phyloP scores from a whole-genome alignment of 2,329 filamentous ascomycete species.

The Xylaria polymorpha region DNA sequence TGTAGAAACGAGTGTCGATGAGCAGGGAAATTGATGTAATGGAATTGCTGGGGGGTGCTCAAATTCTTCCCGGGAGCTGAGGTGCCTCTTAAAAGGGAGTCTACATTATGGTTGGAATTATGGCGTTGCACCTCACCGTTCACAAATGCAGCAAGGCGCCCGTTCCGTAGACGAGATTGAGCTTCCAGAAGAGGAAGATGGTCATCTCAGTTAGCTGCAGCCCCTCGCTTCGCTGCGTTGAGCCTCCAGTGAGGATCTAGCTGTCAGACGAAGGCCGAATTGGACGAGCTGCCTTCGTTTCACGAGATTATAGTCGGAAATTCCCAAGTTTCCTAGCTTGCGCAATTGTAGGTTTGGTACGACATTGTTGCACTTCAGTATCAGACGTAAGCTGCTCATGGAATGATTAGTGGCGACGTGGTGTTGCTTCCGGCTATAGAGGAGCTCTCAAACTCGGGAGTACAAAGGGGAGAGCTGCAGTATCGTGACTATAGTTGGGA shows the following conservation, averaged over 20 bases:
- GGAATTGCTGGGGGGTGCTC: not conserved
- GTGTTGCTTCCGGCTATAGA: not conserved
- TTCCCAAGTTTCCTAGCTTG: not conserved
- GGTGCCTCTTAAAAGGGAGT: slow-evolving; percentile 27
- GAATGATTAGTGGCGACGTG: not conserved
- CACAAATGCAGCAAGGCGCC: slow-evolving; percentile 4
- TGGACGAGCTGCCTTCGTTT: not conserved
- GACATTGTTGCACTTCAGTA: not conserved
- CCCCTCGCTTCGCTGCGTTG: slow-evolving; percentile 11
- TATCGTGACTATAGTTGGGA: not conserved
- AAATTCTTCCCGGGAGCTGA: not conserved
- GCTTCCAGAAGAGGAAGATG: not conserved
- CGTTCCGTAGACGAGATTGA: not conserved
- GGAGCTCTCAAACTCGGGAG: not conserved
- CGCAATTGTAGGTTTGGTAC: slow-evolving; percentile 11
- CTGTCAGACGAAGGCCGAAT: slow-evolving; percentile 1
- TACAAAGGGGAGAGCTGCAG: not conserved
- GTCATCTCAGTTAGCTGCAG: slow-evolving; percentile 15
- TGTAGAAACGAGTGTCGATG: not conserved
- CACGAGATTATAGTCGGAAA: slow-evolving; percentile 4
- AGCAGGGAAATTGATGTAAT: not conserved
- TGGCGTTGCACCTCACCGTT: slow-evolving; percentile 19
- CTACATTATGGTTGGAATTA: not conserved
- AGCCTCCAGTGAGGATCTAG: not conserved
- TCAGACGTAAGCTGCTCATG: not conserved